Percentiles rank a stretch among this genome's conserved stretches.
Conservation (phyloP, 139 green algal species). For the Chlorella sp. region DNA sequence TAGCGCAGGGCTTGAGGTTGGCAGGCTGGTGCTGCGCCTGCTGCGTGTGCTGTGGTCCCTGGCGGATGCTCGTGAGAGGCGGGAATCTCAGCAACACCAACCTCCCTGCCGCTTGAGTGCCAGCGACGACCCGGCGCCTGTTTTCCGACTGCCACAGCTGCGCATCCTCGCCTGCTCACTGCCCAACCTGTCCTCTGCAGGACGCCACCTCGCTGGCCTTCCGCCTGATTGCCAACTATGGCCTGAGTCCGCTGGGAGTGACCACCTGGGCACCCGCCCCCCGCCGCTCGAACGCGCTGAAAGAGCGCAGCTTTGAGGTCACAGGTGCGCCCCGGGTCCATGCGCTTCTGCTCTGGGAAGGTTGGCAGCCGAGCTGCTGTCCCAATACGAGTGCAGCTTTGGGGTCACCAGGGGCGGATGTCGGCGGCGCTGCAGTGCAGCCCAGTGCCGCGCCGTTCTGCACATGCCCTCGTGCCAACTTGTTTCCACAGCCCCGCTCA, state of each 20-base stretch:
- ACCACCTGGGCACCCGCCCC: conserved; percentile 45
- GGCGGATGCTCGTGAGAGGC: too few species aligned
- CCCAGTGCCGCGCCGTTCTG: not conserved
- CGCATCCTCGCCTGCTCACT: not conserved
- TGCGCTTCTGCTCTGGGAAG: not conserved
- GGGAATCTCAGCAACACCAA: too few species aligned
- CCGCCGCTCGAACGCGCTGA: not conserved
- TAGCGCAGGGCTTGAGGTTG: too few species aligned
- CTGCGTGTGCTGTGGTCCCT: conserved; percentile 5
- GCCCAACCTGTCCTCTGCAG: not conserved
- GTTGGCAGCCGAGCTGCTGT: too few species aligned
- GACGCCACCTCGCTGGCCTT: conserved; percentile 50
- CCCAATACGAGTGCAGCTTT: too few species aligned
- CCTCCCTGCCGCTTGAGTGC: too few species aligned
- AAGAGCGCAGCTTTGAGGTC: conserved; percentile 49
- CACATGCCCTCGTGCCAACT: not conserved
- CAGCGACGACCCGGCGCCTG: too few species aligned
- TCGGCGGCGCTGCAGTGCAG: not conserved
- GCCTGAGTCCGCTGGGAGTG: conserved; percentile 52
- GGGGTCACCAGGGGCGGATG: too few species aligned
- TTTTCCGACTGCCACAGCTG: too few species aligned
- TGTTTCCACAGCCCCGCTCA: not conserved
- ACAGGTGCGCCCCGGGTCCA: not conserved
- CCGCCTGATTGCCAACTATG: conserved; percentile 64
- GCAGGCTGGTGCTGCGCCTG: not conserved